phyloP scores from a whole-genome alignment of 441 rosid genomes.

The Raphanus hybrid region DNA sequence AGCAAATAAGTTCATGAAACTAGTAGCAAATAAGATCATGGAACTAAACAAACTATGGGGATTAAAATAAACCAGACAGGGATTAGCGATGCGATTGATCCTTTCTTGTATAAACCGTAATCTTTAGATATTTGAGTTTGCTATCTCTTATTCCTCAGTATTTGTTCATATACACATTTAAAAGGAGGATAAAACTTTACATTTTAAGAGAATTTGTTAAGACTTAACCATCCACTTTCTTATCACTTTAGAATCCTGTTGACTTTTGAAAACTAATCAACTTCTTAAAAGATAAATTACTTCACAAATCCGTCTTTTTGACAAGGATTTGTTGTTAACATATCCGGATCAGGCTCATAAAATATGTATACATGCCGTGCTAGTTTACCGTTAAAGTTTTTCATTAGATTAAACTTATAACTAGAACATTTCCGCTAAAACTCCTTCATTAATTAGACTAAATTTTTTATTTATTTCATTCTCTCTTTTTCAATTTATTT shows the following conservation, averaged over 20 bases:
- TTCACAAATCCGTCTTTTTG: background rate
- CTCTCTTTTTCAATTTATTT: too few relatives aligned
- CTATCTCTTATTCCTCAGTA: too few relatives aligned
- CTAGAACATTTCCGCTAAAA: too few relatives aligned
- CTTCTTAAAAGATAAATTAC: background rate
- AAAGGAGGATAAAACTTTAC: background rate
- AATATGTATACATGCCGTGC: background rate
- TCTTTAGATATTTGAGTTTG: too few relatives aligned
- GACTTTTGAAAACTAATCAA: background rate
- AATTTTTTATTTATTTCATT: too few relatives aligned
- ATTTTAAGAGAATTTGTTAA: background rate
- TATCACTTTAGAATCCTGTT: background rate
- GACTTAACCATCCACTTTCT: conserved; percentile 10
- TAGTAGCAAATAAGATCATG: too few relatives aligned
- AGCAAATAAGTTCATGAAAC: too few relatives aligned
- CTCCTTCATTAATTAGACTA: too few relatives aligned
- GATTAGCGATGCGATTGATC: too few relatives aligned
- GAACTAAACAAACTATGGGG: too few relatives aligned
- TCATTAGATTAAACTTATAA: background rate
- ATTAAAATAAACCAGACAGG: too few relatives aligned
- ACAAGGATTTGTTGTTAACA: background rate
- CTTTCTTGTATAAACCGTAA: too few relatives aligned
- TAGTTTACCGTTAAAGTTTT: background rate
- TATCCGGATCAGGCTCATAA: background rate
- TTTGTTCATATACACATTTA: background rate